Evolutionary conservation across 441 rosid genomes (phyloP).

Genomic region (Gossypium laxum): DNA sequence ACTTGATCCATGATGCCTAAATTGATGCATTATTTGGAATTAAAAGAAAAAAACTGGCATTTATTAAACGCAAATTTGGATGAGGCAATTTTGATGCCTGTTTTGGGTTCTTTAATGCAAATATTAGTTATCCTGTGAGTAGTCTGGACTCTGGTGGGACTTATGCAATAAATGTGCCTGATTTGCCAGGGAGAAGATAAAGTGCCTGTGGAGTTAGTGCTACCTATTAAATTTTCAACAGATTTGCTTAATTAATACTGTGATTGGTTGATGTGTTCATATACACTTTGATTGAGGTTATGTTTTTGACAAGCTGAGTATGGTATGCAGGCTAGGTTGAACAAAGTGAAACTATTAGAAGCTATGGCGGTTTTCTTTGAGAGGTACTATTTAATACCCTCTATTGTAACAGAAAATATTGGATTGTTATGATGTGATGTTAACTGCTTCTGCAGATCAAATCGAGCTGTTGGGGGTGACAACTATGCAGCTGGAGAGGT

Average conservation of each 20-base stretch:
- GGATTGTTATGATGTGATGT: conserved; percentile 5
- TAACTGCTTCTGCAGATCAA: conserved; percentile 36
- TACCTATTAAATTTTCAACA: not conserved
- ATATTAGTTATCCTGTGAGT: conserved; percentile 1
- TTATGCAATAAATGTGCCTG: not conserved
- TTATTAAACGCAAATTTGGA: not conserved
- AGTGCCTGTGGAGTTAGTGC: not conserved
- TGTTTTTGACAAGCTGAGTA: conserved; percentile 16
- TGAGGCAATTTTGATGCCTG: not conserved
- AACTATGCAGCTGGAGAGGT: conserved; percentile 45
- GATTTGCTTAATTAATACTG: not conserved
- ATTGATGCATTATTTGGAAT: not conserved
- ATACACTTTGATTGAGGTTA: not conserved
- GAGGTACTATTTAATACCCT: conserved; percentile 36
- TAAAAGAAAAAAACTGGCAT: not conserved
- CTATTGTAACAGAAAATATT: not conserved
- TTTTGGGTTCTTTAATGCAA: conserved; percentile 4
- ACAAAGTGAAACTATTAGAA: conserved; percentile 69
- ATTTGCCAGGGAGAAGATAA: not conserved
- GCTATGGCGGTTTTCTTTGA: conserved; percentile 87
- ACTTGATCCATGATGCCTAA: not conserved
- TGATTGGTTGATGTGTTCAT: not conserved
- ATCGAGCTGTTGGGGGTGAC: conserved; percentile 54
- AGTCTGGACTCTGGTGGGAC: not conserved
- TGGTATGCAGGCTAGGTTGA: conserved; percentile 57